A percentile compares a stretch with the other conserved stretches of the same genome.
Evolutionary conservation across 176 grass and related monocot species (phyloP).

Genomic region (Aegilops sharonensis): DNA sequence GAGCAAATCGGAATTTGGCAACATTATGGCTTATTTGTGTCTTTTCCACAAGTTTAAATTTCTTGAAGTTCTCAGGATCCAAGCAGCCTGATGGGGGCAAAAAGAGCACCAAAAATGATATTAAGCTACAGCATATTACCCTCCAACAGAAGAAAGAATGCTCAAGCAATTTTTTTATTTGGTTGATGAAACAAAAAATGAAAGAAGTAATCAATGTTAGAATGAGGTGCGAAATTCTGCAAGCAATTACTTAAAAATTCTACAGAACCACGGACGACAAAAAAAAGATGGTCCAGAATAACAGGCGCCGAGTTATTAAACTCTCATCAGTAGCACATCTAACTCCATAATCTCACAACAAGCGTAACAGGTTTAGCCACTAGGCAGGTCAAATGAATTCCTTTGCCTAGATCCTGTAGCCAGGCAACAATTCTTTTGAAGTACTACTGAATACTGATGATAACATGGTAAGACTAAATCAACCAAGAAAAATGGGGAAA

Average conservation of each 20-base stretch:
- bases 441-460: background rate
- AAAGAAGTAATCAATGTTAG: background rate
- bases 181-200: background rate
- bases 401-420: background rate
- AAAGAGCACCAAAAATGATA: background rate
- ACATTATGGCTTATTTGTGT: conserved; percentile 90
- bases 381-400: background rate
- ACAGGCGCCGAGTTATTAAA: background rate
- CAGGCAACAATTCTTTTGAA: background rate
- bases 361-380: background rate
- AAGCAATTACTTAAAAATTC: background rate
- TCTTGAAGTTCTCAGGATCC: conserved; percentile 87
- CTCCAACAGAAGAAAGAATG: background rate
- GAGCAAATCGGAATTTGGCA: conserved; percentile 82
- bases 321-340: background rate
- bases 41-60: conserved; percentile 91
- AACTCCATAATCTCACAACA: no score
- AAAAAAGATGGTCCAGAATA: background rate
- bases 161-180: background rate
- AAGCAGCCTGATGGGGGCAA: conserved; percentile 47
- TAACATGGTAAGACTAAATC: background rate
- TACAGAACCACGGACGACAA: background rate
- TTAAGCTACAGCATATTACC: background rate
- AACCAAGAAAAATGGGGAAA: background rate
- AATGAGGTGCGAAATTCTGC: background rate